phyloP scores from a whole-genome alignment of 306 rosid species.

The Luffa aegyptiaca region DNA sequence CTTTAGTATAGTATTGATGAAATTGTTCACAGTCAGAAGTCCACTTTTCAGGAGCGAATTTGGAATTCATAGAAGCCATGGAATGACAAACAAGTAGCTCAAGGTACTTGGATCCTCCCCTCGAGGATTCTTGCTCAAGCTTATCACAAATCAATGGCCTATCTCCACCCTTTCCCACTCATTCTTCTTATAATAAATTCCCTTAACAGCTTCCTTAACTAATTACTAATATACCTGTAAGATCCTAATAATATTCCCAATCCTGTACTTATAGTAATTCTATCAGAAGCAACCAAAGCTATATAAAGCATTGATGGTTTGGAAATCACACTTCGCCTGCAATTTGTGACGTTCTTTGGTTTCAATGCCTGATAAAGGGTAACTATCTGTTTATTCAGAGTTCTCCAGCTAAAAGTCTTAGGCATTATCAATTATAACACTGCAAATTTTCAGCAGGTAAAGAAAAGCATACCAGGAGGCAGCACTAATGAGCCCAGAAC shows the following conservation, averaged over 20 bases:
- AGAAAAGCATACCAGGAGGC: conserved; percentile 64
- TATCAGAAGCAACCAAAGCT: background rate
- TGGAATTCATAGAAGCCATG: background rate
- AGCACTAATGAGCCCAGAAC: conserved; percentile 69
- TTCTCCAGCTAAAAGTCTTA: background rate
- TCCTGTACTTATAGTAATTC: no score
- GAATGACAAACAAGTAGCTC: background rate
- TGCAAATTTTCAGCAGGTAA: background rate
- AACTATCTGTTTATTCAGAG: background rate
- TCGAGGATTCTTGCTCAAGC: no score
- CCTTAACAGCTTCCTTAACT: no score
- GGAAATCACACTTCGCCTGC: background rate
- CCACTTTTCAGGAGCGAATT: background rate
- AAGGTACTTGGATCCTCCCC: background rate
- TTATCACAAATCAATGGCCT: no score
- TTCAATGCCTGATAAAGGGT: background rate
- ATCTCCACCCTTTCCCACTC: no score
- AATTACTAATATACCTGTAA: no score
- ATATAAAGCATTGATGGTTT: background rate
- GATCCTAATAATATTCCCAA: no score
- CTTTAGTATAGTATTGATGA: background rate
- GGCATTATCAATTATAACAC: background rate
- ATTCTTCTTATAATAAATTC: no score
- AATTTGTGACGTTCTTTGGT: background rate
- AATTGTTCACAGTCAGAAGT: background rate